Base-by-base conservation (phyloP, 805 yeast genomes). In the Wickerhamiella australiensis region DNA sequence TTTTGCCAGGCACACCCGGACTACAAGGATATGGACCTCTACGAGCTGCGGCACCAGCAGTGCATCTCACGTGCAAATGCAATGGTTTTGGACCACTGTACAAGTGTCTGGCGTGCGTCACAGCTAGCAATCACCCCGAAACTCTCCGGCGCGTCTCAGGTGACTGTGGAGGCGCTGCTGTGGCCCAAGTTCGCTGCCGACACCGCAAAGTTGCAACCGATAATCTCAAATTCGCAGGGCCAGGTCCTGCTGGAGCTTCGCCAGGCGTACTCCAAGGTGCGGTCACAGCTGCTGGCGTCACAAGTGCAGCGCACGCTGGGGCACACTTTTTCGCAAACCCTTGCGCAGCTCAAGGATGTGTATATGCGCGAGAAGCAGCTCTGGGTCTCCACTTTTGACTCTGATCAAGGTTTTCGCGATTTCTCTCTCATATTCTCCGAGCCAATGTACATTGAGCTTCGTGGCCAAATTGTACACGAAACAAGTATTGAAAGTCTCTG, bases 21-120 rank as follows among this genome's bases (percentile, higher is more conserved):
- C 51, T 82, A 82, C 59, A 79, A 76, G 59, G 95, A 87, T 49
- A 68, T 76, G 9, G 90, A 79, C 23, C 60, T 77, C 1, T 86
- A 84, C 61, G 74, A 73, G 44, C 76, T 79, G 54, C 74, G 88
- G 52, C 85, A 85, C 66, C 77, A 83, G 53, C 94, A 85, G 57
- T 85, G 95, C 59, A 71, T 86, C 73, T 79, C 88, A 1, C 73
- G 95, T 52, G 80, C 94, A 1, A 70, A 86, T 43, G 78, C 92
- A 0, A 68, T 90, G 52, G 76, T 86, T 13, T 74, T 81, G 54
- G 84, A 80, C 58, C 85, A 80, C 60, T 49, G 60, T 58, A 35
- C 68, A 64, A 50, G 54, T 59, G 27, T 55, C 77, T 46, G 49
- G 50, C 69, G 70, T 13, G 47, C 49, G 6, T 27, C 52, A 4